Conservation (phyloP, 306 rosid species). For the Rosa chinensis region DNA sequence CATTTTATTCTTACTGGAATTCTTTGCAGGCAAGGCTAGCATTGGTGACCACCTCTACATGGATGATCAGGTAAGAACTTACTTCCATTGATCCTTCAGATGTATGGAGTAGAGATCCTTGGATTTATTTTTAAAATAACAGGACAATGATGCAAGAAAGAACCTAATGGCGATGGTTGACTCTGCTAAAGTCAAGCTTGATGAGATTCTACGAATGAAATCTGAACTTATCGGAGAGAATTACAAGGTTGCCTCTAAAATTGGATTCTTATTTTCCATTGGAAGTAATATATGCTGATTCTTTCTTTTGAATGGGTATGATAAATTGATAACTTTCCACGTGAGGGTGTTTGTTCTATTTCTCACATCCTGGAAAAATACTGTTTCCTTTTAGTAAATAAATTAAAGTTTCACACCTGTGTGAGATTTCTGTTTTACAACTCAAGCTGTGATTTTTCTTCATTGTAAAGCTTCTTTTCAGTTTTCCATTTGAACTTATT, state of each 20-base stretch:
- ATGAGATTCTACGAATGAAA: conserved; percentile 54
- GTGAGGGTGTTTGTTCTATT: not conserved
- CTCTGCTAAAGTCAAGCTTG: conserved; percentile 65
- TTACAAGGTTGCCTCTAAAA: conserved; percentile 49
- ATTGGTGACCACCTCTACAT: conserved; percentile 27
- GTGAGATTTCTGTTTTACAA: conserved; percentile 6
- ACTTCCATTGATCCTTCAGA: conserved; percentile 20
- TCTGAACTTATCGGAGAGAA: conserved; percentile 52
- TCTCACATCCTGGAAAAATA: not conserved
- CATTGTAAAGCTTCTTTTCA: not conserved
- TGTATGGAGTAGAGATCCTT: conserved; percentile 27
- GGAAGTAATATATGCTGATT: not conserved
- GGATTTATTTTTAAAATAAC: conserved; percentile 34
- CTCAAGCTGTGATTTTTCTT: conserved; percentile 4
- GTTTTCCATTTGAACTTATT: not conserved
- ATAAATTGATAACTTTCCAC: not conserved
- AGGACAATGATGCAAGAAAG: conserved; percentile 56
- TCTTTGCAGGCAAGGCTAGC: conserved; percentile 45
- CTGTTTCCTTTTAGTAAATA: not conserved
- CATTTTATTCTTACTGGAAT: conserved; percentile 10
- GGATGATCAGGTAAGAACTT: conserved; percentile 46
- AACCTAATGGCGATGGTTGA: conserved; percentile 50
- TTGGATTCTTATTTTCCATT: conserved; percentile 22
- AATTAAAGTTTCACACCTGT: not conserved
- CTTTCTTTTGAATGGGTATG: conserved; percentile 5